Percentiles rank a stretch among this genome's conserved stretches.
Evolutionary conservation across 805 yeast species (phyloP).

Genomic region (Maudiozyma barnettii): DNA sequence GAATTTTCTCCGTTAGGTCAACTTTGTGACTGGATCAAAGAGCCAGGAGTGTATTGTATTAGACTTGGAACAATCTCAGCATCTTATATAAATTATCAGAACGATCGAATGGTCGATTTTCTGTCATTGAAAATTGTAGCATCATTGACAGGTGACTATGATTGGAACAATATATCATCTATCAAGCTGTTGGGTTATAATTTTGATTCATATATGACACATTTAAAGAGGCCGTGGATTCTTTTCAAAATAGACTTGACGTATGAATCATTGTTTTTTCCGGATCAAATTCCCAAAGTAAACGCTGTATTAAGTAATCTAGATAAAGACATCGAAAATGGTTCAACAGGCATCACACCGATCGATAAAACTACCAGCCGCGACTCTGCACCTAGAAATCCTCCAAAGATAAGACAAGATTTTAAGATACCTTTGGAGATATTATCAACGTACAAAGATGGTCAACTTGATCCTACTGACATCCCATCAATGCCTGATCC

Average conservation of each 20-base stretch:
- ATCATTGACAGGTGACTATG: constrained; percentile 12
- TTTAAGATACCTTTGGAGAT: constrained; percentile 1
- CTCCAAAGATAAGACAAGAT: neutral
- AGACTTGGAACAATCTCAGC: constrained; percentile 12
- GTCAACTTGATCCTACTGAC: neutral
- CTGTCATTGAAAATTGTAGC: constrained; percentile 14
- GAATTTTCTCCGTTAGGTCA: constrained; percentile 9
- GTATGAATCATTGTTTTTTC: neutral
- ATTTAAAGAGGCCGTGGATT: constrained; percentile 9
- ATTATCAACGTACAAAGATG: neutral
- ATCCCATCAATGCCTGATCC: neutral
- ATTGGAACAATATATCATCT: constrained; percentile 22
- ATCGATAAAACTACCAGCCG: neutral
- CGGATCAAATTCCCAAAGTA: neutral
- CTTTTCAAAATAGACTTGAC: constrained; percentile 7
- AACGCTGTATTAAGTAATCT: neutral
- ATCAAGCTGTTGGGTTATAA: constrained; percentile 20
- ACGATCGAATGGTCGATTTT: constrained; percentile 8
- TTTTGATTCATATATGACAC: constrained; percentile 9
- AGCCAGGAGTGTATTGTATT: constrained; percentile 17
- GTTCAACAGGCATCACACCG: neutral
- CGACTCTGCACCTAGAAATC: neutral
- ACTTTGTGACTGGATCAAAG: constrained; percentile 14
- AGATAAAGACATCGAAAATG: neutral
- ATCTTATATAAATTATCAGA: constrained; percentile 4